A percentile compares a stretch with the other conserved stretches of the same genome.
Evolutionary conservation across 805 yeast species (phyloP).

Genomic region (Candida montana): DNA sequence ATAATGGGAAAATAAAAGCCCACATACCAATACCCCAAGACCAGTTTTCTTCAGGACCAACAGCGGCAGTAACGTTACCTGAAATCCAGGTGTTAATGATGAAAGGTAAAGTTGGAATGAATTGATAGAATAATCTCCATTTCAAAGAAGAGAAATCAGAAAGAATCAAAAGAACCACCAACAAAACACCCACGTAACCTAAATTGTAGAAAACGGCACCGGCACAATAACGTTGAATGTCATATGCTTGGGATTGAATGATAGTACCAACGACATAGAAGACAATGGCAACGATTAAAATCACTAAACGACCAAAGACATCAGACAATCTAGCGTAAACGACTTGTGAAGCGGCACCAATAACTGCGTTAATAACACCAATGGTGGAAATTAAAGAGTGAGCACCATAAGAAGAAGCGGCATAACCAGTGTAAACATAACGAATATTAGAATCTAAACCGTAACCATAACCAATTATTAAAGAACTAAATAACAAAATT

Average conservation of each 20-base stretch:
- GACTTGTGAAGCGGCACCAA: slow-evolving; percentile 64
- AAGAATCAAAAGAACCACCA: slow-evolving; percentile 50
- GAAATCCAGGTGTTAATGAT: slow-evolving; percentile 76
- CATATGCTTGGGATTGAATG: slow-evolving; percentile 54
- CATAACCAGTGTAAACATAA: slow-evolving; percentile 45
- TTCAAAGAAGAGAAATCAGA: slow-evolving; percentile 66
- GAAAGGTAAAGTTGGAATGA: slow-evolving; percentile 65
- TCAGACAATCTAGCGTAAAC: slow-evolving; percentile 60
- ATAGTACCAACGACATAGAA: slow-evolving; percentile 61
- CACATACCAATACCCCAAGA: slow-evolving; percentile 78
- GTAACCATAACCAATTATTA: slow-evolving; percentile 48
- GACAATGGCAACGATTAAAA: slow-evolving; percentile 42
- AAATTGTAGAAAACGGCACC: slow-evolving; percentile 51
- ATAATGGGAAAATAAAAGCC: slow-evolving; percentile 69
- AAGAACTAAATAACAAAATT: slow-evolving; percentile 38
- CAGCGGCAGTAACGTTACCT: slow-evolving; percentile 47
- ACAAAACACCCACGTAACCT: slow-evolving; percentile 61
- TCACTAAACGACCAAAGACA: slow-evolving; percentile 58
- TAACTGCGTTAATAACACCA: slow-evolving; percentile 50
- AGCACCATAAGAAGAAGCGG: slow-evolving; percentile 45
- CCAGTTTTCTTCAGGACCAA: slow-evolving; percentile 38
- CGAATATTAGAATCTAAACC: slow-evolving; percentile 49
- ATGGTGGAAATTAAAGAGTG: slow-evolving; percentile 59
- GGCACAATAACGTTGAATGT: slow-evolving; percentile 54
- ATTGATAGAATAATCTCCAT: slow-evolving; percentile 64